Evolutionary conservation across 768 basidiomycete species (phyloP), one percentile per base, ranked within the genome.

Genomic region (Suillus weaverae): DNA sequence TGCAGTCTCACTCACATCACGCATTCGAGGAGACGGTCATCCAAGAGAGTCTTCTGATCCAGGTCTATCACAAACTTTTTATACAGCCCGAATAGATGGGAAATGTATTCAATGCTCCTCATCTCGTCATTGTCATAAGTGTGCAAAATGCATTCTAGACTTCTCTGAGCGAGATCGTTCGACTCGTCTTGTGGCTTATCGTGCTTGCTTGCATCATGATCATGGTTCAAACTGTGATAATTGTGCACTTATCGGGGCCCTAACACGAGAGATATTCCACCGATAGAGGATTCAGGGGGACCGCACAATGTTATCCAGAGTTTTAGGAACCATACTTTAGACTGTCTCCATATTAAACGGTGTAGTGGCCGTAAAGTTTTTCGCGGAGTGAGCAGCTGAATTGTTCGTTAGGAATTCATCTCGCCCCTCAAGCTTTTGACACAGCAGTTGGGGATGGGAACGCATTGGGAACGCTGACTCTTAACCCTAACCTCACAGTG

Each of bases 401-500:
- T 30, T 41, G 11, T 30, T 43, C 26, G 30, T 59, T 20, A 59
- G 57, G 39, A 59, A 41, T 32, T 59, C 11, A 30, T 30, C 39
- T 41, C 38, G 26, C 10, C 26, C 26, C 3, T 59, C 26, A 30
- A 41, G 26, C 26, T 26, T 16, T 7, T 14, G 7, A 14, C 22
- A 2, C 16, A 26, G 26, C 9, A 18, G 38, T 18, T 18, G n/a
- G n/a, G n/a, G n/a, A n/a, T n/a, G 4, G 22, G 55, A 56, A 55
- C n/a, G 14, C 13, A 46, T 14, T n/a, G 35, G 35, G 10, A 22
- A 35, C n/a, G 20, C 36, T 38, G 26, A 39, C 4, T 38, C 38
- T 48, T n/a, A 59, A 59, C 57, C 57, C 57, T 59, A 59, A 59
- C 57, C 57, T 22, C 55, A 36, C 14, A 7, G 6, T 35, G 33